Base-by-base conservation (phyloP, 805 yeast genomes). In the Millerago galiae region DNA sequence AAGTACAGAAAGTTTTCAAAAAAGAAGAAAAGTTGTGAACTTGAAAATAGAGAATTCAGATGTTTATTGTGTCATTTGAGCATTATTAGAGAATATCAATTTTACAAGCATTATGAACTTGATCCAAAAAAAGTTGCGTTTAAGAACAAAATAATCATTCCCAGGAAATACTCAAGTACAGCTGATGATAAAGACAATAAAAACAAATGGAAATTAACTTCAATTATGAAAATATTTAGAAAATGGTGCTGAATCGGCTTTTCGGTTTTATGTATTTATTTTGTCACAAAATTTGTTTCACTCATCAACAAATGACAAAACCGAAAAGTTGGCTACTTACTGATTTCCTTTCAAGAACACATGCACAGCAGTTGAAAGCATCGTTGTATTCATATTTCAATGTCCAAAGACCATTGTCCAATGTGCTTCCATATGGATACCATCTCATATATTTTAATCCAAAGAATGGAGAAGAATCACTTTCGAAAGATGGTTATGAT, bases 401-500 rank as follows among this genome's bases (percentile, higher is more conserved):
- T 21, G 54, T 48, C 8, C 55, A 51, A 17, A 45, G 26, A 25
- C 54, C 58, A 6, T 16, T 50, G 34, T 44, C 42, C 9, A 13
- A 32, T 1, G 9, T 34, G 12, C 32, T 69, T 1, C 75, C 75
- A 4, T 52, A 51, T 14, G 93, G 91, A 2, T 80, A 75, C 46
- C 88, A 83, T 45, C 69, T 88, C 40, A 57, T 83, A 2, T 87
- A 71, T 56, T 79, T 79, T 60, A 83, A 82, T 52, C 89, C 87
- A 18, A 52, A 66, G 4, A 68, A 74, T 30, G 59, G 62, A 31
- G 81, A 74, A 41, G 37, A 49, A 1, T 60, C 61, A 3, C 56
- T 87, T 15, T 80, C 83, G 2, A 37, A 51, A 2, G 97, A 89
- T 60, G 96, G 96, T 1, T 89, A 87, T 61, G 95, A 84, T 49